Base-by-base conservation (phyloP, 257 asterid genomes). In the Plectranthus barbatus region DNA sequence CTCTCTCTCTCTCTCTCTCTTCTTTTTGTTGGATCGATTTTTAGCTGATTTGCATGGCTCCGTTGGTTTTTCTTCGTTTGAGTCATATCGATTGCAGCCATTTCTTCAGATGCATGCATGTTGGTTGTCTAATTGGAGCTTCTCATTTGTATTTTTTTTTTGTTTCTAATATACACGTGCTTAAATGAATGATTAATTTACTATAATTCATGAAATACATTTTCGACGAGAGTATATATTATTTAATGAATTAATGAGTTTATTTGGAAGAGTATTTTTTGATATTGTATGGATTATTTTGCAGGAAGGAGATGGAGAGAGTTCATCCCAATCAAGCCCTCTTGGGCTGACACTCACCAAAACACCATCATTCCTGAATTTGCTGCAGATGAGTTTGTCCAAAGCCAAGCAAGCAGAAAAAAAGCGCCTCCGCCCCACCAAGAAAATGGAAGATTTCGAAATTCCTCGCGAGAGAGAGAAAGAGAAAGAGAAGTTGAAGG, bases 401-500 rank as follows among this genome's bases (percentile, higher is more conserved):
- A 31, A 66, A 29, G 72, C 21, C 24, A 79, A 67, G 37, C 66
- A 42, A 20, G 4, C 37, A 13, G n/a, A 39, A 3, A 1, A 0
- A 1, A 2, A 39, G 13, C 44, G 9, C n/a, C n/a, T 8, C 40
- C 48, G 4, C 9, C 31, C 37, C 7, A 14, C 1, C 20, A 15
- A 34, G 42, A 50, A 57, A 20, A 7, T 9, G n/a, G 70, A 71
- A 0, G 80, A 75, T n/a, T 40, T 20, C 9, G 68, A 57, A 52
- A 47, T 60, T 40, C 66, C 31, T n/a, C n/a, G n/a, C n/a, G n/a
- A n/a, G n/a, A n/a, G n/a, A n/a, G n/a, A n/a, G n/a, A n/a, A n/a
- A n/a, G n/a, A n/a, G n/a, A n/a, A n/a, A n/a, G 94, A 86, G 72
- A 84, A 69, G 57, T 11, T 77, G 0, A 87, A 87, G 77, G 94